These are phyloP conservation scores for Cutaneotrichosporon mucoides DNA, from an alignment of 1,284 basidiomycete species.

Conservation along the genomic window DNA sequence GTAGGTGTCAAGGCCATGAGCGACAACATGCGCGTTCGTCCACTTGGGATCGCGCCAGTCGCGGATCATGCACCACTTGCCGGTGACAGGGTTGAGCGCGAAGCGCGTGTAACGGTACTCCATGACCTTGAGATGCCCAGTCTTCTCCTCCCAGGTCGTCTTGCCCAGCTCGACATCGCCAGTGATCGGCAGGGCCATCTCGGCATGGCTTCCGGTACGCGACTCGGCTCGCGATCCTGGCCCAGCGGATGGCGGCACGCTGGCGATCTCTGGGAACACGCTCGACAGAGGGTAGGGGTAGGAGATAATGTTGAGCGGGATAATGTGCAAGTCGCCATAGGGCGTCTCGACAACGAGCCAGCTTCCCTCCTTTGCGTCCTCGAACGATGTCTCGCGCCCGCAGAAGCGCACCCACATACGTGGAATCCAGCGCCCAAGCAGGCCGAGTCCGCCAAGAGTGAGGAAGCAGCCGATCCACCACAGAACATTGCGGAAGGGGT, in stretches of 20 bases:
- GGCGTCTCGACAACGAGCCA: conserved; percentile 86
- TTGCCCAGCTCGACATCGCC: conserved; percentile 44
- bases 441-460: conserved; percentile 69
- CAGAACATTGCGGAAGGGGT: conserved; percentile 60
- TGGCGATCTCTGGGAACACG: conserved; percentile 57
- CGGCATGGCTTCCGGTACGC: conserved; percentile 14
- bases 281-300: conserved; percentile 76
- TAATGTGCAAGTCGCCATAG: conserved; percentile 72
- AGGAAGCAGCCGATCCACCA: conserved; percentile 72
- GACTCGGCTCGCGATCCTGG: conserved; percentile 12
- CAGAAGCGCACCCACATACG: conserved; percentile 82
- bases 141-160: conserved; percentile 45
- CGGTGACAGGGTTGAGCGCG: conserved; percentile 76
- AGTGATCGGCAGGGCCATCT: conserved; percentile 12
- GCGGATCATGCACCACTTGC: conserved; percentile 77
- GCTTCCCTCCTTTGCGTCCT: conserved; percentile 63
- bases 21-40: conserved; percentile 61
- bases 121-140: conserved; percentile 55
- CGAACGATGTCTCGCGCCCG: conserved; percentile 78
- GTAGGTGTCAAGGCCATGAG: conserved; percentile 59
- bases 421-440: conserved; percentile 92
- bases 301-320: conserved; percentile 62
- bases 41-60: conserved; percentile 89
- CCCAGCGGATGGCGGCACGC: not conserved
- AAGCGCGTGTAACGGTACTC: conserved; percentile 85